Conservation (phyloP, 1,284 basidiomycete species). For the Fomitopsis betulina region DNA sequence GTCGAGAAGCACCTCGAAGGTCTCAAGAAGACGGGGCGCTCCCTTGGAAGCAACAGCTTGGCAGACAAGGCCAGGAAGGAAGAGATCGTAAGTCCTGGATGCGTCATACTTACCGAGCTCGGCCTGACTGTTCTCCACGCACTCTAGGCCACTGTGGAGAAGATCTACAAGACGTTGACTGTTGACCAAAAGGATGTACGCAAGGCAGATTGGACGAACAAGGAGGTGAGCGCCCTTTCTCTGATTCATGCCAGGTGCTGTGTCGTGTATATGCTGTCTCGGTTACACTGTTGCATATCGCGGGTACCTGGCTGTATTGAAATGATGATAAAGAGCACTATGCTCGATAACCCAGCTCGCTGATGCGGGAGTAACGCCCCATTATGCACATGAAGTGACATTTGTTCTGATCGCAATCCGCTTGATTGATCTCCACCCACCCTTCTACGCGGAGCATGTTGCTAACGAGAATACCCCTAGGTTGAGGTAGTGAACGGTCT, state of each 20-base stretch:
- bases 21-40: constrained; percentile 68
- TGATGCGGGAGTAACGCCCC: constrained; percentile 54
- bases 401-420: constrained; percentile 37
- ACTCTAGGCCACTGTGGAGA: constrained; percentile 76
- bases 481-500: constrained; percentile 95
- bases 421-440: constrained; percentile 4
- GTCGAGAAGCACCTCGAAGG: constrained; percentile 87
- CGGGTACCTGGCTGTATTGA: background rate
- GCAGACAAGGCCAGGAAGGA: constrained; percentile 97
- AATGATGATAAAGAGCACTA: constrained; percentile 64
- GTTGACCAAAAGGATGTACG: constrained; percentile 90
- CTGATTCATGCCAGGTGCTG: constrained; percentile 1
- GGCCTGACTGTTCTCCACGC: constrained; percentile 9
- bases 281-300: background rate
- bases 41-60: constrained; percentile 75
- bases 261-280: constrained; percentile 19
- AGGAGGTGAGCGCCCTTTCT: constrained; percentile 72
- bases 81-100: constrained; percentile 68
- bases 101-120: background rate
- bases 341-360: constrained; percentile 59
- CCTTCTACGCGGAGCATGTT: background rate
- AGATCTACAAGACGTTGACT: constrained; percentile 76
- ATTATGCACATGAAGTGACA: constrained; percentile 56
- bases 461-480: constrained; percentile 37
- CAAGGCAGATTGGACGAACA: constrained; percentile 93